Evolutionary conservation across 2,329 filamentous ascomycete genomes (phyloP).

Genomic region (Canariomyces notabilis): DNA sequence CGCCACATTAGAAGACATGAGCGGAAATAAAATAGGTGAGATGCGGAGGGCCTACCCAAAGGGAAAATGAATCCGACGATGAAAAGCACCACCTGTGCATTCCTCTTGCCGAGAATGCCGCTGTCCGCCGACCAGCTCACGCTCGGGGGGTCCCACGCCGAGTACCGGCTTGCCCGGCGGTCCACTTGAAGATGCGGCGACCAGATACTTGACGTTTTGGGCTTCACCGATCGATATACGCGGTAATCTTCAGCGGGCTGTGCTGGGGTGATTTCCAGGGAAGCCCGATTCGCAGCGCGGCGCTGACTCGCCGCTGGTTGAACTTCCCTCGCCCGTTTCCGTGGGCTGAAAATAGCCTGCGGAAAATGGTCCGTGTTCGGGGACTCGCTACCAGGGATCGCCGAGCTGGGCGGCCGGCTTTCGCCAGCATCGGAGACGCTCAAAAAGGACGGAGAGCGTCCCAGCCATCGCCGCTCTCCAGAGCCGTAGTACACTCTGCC

Average conservation of each 20-base stretch:
- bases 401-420: slow-evolving; percentile 42
- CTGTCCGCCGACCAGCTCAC: slow-evolving; percentile 59
- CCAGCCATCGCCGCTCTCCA: slow-evolving; percentile 53
- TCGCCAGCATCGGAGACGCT: slow-evolving; percentile 44
- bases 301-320: slow-evolving; percentile 25
- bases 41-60: slow-evolving; percentile 47
- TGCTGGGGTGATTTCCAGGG: slow-evolving; percentile 42
- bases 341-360: slow-evolving; percentile 40
- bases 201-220: slow-evolving; percentile 59
- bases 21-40: neutral
- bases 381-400: slow-evolving; percentile 44
- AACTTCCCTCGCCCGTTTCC: slow-evolving; percentile 40
- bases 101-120: slow-evolving; percentile 59
- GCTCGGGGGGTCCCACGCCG: slow-evolving; percentile 69
- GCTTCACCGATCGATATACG: slow-evolving; percentile 30
- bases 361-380: slow-evolving; percentile 46
- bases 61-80: slow-evolving; percentile 73
- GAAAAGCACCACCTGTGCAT: slow-evolving; percentile 71
- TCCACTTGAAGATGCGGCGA: slow-evolving; percentile 68
- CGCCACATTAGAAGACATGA: neutral
- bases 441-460: slow-evolving; percentile 39
- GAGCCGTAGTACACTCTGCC: slow-evolving; percentile 65
- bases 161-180: slow-evolving; percentile 52
- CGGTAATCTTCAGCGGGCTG: slow-evolving; percentile 26
- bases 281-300: slow-evolving; percentile 30